Evolutionary conservation across 2,329 filamentous ascomycete genomes (phyloP), one percentile per base, ranked within the genome.

Genomic region (Talaromyces islandicus): DNA sequence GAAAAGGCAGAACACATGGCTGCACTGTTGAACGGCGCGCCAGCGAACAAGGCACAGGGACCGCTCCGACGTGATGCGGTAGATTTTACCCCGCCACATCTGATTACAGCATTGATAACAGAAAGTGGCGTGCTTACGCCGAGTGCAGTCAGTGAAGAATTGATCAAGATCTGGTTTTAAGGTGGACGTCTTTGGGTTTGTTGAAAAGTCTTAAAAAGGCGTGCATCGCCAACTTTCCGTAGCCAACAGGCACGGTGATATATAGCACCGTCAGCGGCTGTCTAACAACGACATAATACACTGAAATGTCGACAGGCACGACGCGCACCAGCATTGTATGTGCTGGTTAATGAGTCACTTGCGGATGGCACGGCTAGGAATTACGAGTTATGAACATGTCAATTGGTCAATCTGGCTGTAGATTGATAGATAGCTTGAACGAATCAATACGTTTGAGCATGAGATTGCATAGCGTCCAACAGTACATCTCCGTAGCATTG

Each of bases 71-170:
- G 66, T 11, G 72, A 76, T 14, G 75, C 73, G 25, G 78, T 81
- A 17, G 79, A 81, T 61, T 80, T 78, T 61, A 81, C 78, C 64
- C 85, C 85, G 7, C 85, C 85, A 7, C 78, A 85, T 64, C 70
- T 87, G 55, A 87, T 88, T 61, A 84, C 83, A 2, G 85, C 84
- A 2, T 80, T 88, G 65, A 86, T 88, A 66, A 88, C 85, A 4
- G 85, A 88, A 68, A 83, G 80, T 32, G 85, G 85, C 57, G 84
- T 87, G 2, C 72, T 87, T 61, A 83, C 85, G 7, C 85, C 85
- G 0, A 86, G 83, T 65, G 85, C 85, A 7, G 85, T 88, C 41
- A 87, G 85, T 61, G 85, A 88, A 70, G 85, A 87, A 70, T 70
- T 88, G 67, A 87, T 88, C 71, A 87, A 88, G 74, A 85, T 88